Conservation (phyloP, 2,329 filamentous ascomycete species). For the Beauveria rudraprayagi region DNA sequence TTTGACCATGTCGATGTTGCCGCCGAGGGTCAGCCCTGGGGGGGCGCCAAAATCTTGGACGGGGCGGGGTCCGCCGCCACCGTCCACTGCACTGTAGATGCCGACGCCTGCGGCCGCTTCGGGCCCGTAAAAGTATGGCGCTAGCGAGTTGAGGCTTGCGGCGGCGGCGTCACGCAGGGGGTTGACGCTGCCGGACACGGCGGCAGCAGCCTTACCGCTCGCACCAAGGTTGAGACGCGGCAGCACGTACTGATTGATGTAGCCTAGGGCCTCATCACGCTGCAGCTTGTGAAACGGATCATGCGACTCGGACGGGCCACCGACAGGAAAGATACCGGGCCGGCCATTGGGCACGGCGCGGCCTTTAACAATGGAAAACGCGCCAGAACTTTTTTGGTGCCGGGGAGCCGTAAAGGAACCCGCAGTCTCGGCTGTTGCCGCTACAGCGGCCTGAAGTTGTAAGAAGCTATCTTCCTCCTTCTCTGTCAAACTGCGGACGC, state of each 20-base stretch:
- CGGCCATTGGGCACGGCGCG: constrained; percentile 57
- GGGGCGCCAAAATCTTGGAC: constrained; percentile 27
- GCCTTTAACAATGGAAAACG: constrained; percentile 56
- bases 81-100: constrained; percentile 33
- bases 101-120: constrained; percentile 36
- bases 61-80: constrained; percentile 20
- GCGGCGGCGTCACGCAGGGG: constrained; percentile 37
- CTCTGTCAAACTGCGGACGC: constrained; percentile 60
- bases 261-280: constrained; percentile 57
- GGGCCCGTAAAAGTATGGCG: constrained; percentile 48
- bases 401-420: constrained; percentile 48
- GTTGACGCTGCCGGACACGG: constrained; percentile 26
- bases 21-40: constrained; percentile 13
- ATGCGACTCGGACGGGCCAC: constrained; percentile 37
- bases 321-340: constrained; percentile 52
- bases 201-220: constrained; percentile 30
- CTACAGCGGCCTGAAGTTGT: constrained; percentile 54
- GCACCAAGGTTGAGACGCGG: constrained; percentile 49
- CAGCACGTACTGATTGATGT: constrained; percentile 62
- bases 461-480: constrained; percentile 66
- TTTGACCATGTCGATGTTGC: constrained; percentile 24
- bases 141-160: constrained; percentile 45
- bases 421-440: constrained; percentile 40
- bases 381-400: constrained; percentile 44
- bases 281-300: constrained; percentile 59